Conservation (phyloP, 441 rosid genomes). For the Euphorbia schlechtendalii region DNA sequence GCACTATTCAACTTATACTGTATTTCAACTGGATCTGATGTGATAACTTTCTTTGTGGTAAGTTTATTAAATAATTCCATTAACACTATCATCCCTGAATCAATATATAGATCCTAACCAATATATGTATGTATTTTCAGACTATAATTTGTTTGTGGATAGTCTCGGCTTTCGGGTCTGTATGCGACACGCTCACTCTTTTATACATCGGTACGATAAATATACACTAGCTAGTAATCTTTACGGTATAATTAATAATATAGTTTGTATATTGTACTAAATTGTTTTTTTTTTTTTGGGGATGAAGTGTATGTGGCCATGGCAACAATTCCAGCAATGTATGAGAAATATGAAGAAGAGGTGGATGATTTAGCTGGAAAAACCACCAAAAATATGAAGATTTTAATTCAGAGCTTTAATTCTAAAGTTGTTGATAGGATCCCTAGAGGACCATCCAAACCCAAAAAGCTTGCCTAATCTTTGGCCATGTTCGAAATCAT, state of each 20-base stretch:
- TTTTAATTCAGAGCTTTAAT: slow-evolving; percentile 29
- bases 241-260: slow-evolving; percentile 17
- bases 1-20: too few species aligned
- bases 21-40: too few species aligned
- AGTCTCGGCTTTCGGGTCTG: too few species aligned
- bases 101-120: too few species aligned
- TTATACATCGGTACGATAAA: too few species aligned
- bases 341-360: slow-evolving; percentile 37
- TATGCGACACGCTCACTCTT: too few species aligned
- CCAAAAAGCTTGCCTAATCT: slow-evolving; percentile 13
- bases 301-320: slow-evolving; percentile 35
- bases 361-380: slow-evolving; percentile 31
- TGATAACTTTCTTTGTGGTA: too few species aligned
- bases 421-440: slow-evolving; percentile 39
- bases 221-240: slow-evolving; percentile 26
- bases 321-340: slow-evolving; percentile 42
- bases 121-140: too few species aligned
- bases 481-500: too few species aligned
- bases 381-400: slow-evolving; percentile 29
- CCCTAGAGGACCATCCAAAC: slow-evolving; percentile 30
- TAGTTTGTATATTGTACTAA: slow-evolving; percentile 27
- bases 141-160: too few species aligned
- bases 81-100: too few species aligned
- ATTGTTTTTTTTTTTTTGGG: not conserved
- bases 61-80: too few species aligned